These are phyloP conservation scores for Sphaerulina populicola DNA, from an alignment of 2,329 filamentous ascomycete species.

Conservation along the genomic window DNA sequence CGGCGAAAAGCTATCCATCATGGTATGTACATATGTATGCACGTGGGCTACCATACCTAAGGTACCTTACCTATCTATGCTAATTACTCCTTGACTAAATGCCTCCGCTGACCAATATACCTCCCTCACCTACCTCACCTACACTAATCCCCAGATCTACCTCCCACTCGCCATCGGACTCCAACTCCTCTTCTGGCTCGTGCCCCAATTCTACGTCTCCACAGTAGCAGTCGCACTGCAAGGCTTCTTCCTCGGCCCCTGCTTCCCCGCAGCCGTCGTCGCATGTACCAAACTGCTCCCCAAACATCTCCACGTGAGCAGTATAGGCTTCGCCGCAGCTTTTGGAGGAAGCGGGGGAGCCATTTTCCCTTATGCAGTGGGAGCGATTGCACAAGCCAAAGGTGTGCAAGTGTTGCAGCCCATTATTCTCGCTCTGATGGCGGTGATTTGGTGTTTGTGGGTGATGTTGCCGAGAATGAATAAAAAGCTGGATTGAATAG, in stretches of 20 bases:
- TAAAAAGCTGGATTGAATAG: slow-evolving; percentile 34
- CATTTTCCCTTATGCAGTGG: slow-evolving; percentile 56
- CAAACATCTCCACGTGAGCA: slow-evolving; percentile 63
- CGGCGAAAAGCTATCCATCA: slow-evolving; percentile 57
- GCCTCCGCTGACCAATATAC: neutral
- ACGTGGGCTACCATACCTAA: neutral
- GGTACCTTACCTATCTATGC: too few species aligned
- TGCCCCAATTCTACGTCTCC: slow-evolving; percentile 66
- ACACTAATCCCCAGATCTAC: slow-evolving; percentile 49
- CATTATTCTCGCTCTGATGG: slow-evolving; percentile 49
- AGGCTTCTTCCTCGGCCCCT: slow-evolving; percentile 70
- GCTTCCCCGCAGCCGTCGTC: slow-evolving; percentile 69
- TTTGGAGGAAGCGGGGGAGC: slow-evolving; percentile 68
- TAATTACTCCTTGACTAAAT: too few species aligned
- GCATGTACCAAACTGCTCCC: slow-evolving; percentile 67
- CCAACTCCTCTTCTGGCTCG: slow-evolving; percentile 71
- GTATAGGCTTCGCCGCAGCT: slow-evolving; percentile 71
- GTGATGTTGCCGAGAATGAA: slow-evolving; percentile 41
- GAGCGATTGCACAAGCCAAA: slow-evolving; percentile 56
- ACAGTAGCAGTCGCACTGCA: slow-evolving; percentile 62
- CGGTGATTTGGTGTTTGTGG: slow-evolving; percentile 47
- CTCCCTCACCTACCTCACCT: too few species aligned
- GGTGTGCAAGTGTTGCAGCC: slow-evolving; percentile 55
- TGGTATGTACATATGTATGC: slow-evolving; percentile 23
- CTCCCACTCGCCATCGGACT: slow-evolving; percentile 55